These are phyloP conservation scores for Fistulina hepatica DNA, from an alignment of 1,284 basidiomycete genomes.

Conservation along the genomic window DNA sequence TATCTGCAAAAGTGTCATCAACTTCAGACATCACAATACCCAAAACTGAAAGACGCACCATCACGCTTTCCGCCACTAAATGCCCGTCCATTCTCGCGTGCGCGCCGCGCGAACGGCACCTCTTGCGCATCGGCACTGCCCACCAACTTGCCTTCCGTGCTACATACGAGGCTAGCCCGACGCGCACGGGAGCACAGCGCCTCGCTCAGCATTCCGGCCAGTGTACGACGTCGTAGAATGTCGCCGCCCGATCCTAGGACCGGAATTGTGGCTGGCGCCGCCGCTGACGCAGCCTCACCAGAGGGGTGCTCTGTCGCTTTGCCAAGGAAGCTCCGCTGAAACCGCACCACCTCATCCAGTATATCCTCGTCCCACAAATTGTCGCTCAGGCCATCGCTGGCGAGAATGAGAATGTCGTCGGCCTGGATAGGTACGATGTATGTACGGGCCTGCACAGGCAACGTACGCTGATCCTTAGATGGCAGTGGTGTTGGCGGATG, in stretches of 20 bases:
- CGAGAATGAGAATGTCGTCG: conserved; percentile 85
- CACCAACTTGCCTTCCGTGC: conserved; percentile 10
- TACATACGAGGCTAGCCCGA: conserved; percentile 33
- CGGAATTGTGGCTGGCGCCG: neutral
- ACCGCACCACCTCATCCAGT: conserved; percentile 74
- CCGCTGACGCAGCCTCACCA: neutral
- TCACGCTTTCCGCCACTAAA: conserved; percentile 70
- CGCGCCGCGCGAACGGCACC: conserved; percentile 58
- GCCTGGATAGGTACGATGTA: conserved; percentile 69
- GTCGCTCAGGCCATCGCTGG: conserved; percentile 85
- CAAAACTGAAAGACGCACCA: conserved; percentile 34
- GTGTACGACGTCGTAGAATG: conserved; percentile 36
- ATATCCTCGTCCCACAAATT: conserved; percentile 96
- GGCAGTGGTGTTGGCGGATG: too few relatives aligned
- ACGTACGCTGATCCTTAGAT: too few relatives aligned
- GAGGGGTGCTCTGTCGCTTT: conserved; percentile 11
- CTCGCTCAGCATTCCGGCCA: conserved; percentile 59
- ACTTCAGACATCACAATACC: neutral
- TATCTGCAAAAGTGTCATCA: conserved; percentile 33
- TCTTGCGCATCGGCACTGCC: conserved; percentile 32
- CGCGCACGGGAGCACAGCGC: conserved; percentile 62
- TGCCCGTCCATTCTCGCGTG: conserved; percentile 46
- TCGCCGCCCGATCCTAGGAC: too few relatives aligned
- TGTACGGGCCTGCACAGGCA: conserved; percentile 67
- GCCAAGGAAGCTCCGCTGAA: conserved; percentile 39